phyloP scores from a whole-genome alignment of 441 rosid genomes.

The Adansonia madagascariensis region DNA sequence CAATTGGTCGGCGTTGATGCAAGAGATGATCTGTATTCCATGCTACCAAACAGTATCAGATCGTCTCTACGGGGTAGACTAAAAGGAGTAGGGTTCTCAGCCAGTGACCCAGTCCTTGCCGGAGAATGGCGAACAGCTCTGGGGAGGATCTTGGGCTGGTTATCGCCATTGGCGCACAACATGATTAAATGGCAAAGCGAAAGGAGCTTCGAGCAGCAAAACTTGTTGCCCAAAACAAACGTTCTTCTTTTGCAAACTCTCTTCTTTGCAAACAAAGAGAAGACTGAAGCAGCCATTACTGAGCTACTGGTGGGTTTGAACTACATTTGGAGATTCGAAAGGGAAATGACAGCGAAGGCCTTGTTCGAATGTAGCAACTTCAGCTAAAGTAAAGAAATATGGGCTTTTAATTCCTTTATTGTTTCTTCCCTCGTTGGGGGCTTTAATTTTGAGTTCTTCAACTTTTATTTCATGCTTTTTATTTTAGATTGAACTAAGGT shows the following conservation, averaged over 20 bases:
- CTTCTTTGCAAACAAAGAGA: conserved; percentile 72
- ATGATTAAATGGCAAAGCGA: conserved; percentile 98
- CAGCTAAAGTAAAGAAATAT: background rate
- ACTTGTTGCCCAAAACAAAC: conserved; percentile 47
- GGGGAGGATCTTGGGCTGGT: conserved; percentile 75
- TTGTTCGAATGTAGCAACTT: conserved; percentile 62
- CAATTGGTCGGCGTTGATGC: conserved; percentile 90
- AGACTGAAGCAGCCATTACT: conserved; percentile 89
- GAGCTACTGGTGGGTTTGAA: conserved; percentile 96
- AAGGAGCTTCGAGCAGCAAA: conserved; percentile 87
- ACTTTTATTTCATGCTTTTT: background rate
- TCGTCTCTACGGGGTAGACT: conserved; percentile 61
- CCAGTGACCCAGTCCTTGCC: conserved; percentile 74
- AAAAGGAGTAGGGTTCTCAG: conserved; percentile 79
- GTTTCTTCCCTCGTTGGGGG: background rate
- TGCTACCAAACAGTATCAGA: conserved; percentile 79
- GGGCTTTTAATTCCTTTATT: background rate
- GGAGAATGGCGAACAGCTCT: conserved; percentile 85
- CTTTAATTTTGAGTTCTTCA: conserved; percentile 20
- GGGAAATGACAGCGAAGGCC: conserved; percentile 91
- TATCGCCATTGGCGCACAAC: conserved; percentile 86
- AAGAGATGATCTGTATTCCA: conserved; percentile 82
- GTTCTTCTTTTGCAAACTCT: conserved; percentile 83
- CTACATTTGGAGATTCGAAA: conserved; percentile 92
- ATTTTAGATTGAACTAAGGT: conserved; percentile 21